Evolutionary conservation across 345 rosid species (phyloP), one percentile per base, ranked within the genome.

Genomic region (Eucalyptus regnans): DNA sequence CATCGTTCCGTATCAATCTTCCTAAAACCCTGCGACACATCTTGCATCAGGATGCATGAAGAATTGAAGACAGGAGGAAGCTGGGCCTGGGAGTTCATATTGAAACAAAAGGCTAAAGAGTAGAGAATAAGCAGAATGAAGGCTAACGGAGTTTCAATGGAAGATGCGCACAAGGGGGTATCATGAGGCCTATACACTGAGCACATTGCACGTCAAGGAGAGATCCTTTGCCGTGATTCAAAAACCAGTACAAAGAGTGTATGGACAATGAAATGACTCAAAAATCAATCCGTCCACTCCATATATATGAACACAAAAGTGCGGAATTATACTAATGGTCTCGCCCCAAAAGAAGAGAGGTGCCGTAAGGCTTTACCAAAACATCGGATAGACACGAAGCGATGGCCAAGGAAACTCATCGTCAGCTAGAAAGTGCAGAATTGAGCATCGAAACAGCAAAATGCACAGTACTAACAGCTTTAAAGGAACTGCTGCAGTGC

Each of bases 1-100:
- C 97, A 95, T 89, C 91, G 91, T 52, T 95, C 95, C 1, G 92
- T 87, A 66, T 93, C 93, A 44, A 95, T 91, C 96, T 96, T 96
- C 88, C 94, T 92, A 86, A 96, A 96, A 3, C 96, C 97, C 97
- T 96, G 90, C 58, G 66, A 43, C 46, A 64, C 9, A 87, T 31
- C 60, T 56, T 50, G 22, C 25, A 86, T 37, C 64, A 86, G 22
- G 87, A 86, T 86, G 54, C 60, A 41, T 41, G 81, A 71, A 33
- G 81, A 37, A 37, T 37, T 33, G 44, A 37, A 71, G 81, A 71
- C 43, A 37, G 46, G 81, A 71, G 81, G 81, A 71, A 71, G 46
- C 25, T 37, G 81, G 81, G 81, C 43, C 81, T 37, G 43, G 81
- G 46, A 71, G 81, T 71, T 71, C 27, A 37, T 18, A 71, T 71